These are phyloP conservation scores for Pittosporum tobira DNA, from an alignment of 129 eudicot genomes.

Conservation along the genomic window DNA sequence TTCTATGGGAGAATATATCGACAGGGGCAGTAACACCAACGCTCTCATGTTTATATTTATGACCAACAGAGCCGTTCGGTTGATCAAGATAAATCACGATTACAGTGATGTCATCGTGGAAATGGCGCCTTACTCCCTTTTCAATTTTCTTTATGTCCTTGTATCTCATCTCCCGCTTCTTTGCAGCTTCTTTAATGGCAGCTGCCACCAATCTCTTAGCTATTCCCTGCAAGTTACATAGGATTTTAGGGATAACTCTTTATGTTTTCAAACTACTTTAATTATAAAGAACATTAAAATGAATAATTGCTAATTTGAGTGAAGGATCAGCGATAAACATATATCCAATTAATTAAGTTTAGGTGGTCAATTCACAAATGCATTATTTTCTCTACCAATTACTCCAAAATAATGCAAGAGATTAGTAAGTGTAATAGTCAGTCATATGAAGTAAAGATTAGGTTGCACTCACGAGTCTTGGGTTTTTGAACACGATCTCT, in stretches of 20 bases:
- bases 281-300: too few relatives aligned
- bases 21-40: constrained; percentile 55
- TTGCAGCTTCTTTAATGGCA: constrained; percentile 71
- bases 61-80: constrained; percentile 17
- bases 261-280: too few relatives aligned
- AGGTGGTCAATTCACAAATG: too few relatives aligned
- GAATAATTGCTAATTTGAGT: too few relatives aligned
- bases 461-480: constrained; percentile 71
- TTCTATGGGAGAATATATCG: constrained; percentile 52
- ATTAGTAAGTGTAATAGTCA: not conserved
- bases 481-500: constrained; percentile 66
- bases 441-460: not conserved
- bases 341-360: too few relatives aligned
- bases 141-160: constrained; percentile 58
- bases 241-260: not conserved
- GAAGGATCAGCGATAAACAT: too few relatives aligned
- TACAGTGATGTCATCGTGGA: constrained; percentile 80
- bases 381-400: too few relatives aligned
- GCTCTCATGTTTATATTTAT: constrained; percentile 12
- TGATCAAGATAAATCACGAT: constrained; percentile 71
- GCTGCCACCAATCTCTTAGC: constrained; percentile 79
- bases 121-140: constrained; percentile 61
- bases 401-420: not conserved
- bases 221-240: constrained; percentile 47
- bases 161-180: constrained; percentile 75